Evolutionary conservation across 345 rosid genomes (phyloP).

Genomic region (Reutealis trisperma): DNA sequence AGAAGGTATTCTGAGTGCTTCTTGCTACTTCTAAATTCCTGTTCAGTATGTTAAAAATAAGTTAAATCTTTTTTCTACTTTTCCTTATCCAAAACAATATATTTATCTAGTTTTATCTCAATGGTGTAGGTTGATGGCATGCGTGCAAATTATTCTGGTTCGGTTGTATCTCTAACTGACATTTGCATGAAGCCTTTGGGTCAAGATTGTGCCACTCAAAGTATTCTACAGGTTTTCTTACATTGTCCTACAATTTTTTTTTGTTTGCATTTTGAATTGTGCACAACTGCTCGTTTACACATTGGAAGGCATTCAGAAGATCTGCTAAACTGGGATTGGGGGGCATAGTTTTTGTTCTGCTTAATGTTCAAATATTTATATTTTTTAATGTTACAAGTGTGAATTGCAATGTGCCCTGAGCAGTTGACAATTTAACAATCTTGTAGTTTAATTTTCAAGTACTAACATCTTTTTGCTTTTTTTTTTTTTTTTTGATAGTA

Average conservation of each 20-base stretch:
- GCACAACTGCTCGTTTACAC: not conserved
- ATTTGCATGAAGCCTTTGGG: conserved; percentile 36
- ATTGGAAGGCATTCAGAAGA: not conserved
- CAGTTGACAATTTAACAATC: conserved; percentile 2
- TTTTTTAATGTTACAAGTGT: not conserved
- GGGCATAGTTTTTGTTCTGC: not conserved
- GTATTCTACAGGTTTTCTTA: conserved; percentile 29
- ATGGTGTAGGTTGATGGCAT: conserved; percentile 25
- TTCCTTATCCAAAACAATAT: not conserved
- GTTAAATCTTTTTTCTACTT: not conserved
- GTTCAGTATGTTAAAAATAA: not conserved
- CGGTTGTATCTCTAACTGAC: conserved; percentile 26
- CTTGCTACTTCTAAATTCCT: not conserved
- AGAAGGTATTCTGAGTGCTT: conserved; percentile 15
- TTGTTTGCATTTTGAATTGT: conserved; percentile 3
- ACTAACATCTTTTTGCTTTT: conserved; percentile 22
- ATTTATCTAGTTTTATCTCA: not conserved
- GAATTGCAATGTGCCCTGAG: conserved; percentile 1
- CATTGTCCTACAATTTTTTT: conserved; percentile 3
- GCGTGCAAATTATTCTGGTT: conserved; percentile 28
- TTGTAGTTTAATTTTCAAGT: not conserved
- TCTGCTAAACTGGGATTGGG: conserved; percentile 1
- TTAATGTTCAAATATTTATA: not conserved
- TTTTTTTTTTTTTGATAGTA: conserved; percentile 19
- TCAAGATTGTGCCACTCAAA: conserved; percentile 33